A percentile compares a stretch with the other conserved stretches of the same genome.
Conservation (phyloP, 108 stramenopile genomes). For the Skeletonema costatum region DNA sequence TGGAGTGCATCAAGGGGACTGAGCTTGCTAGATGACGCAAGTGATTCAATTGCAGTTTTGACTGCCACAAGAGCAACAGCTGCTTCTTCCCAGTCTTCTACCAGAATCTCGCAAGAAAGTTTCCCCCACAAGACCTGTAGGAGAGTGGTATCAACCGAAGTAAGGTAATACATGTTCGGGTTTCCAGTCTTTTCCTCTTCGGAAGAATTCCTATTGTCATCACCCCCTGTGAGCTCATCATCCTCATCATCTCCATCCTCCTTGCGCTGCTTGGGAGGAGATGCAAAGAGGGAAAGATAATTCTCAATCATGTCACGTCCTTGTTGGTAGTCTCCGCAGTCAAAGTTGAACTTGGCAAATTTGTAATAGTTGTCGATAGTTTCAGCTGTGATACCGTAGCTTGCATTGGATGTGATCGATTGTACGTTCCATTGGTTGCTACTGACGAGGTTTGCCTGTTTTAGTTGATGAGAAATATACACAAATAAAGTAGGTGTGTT, state of each 20-base stretch:
- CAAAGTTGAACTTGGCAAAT: slow-evolving; percentile 93
- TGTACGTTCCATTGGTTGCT: slow-evolving; percentile 81
- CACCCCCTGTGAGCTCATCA: slow-evolving; percentile 34
- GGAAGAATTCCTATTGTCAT: slow-evolving; percentile 15
- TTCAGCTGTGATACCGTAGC: slow-evolving; percentile 69
- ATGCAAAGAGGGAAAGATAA: slow-evolving; percentile 83
- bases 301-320: slow-evolving; percentile 82
- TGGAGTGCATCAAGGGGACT: slow-evolving; percentile 89
- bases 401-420: slow-evolving; percentile 49
- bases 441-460: slow-evolving; percentile 67
- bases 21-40: slow-evolving; percentile 63
- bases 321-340: slow-evolving; percentile 90
- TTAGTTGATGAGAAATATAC: background rate
- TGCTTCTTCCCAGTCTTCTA: slow-evolving; percentile 92
- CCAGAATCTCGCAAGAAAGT: slow-evolving; percentile 89
- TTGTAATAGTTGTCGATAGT: slow-evolving; percentile 77
- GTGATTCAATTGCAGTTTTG: slow-evolving; percentile 78
- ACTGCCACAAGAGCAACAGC: slow-evolving; percentile 82
- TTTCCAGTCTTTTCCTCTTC: slow-evolving; percentile 72
- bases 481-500: background rate
- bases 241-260: slow-evolving; percentile 64
- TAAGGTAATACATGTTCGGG: slow-evolving; percentile 81
- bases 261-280: slow-evolving; percentile 57
- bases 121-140: slow-evolving; percentile 93
- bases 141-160: slow-evolving; percentile 60